A percentile compares a stretch with the other conserved stretches of the same genome.
Evolutionary conservation across 2,329 filamentous ascomycete species (phyloP).

Genomic region (Hymenoscyphus albidus): DNA sequence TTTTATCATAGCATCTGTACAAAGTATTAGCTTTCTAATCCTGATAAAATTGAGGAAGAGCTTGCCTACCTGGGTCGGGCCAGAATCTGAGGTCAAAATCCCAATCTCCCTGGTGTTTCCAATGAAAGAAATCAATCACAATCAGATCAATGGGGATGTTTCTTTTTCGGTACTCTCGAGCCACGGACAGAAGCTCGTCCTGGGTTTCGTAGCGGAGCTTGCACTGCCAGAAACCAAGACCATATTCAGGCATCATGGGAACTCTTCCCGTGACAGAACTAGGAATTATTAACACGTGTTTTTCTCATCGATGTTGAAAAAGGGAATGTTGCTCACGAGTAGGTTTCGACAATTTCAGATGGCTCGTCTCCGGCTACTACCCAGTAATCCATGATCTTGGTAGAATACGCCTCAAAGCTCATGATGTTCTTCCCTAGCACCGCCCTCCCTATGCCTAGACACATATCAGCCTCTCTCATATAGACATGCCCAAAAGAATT

Average conservation of each 20-base stretch:
- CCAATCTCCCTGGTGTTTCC: constrained; percentile 65
- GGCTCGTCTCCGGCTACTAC: constrained; percentile 55
- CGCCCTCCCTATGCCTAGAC: constrained; percentile 49
- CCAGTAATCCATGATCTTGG: constrained; percentile 60
- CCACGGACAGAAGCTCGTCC: constrained; percentile 57
- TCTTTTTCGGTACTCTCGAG: constrained; percentile 54
- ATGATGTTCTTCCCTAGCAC: constrained; percentile 59
- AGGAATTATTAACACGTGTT: no score
- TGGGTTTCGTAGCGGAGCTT: constrained; percentile 64
- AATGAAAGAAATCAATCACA: constrained; percentile 67
- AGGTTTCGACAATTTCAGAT: constrained; percentile 52
- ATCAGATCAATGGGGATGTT: constrained; percentile 59
- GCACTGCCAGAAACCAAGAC: constrained; percentile 66
- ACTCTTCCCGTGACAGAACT: not conserved
- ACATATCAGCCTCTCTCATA: no score
- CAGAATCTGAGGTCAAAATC: constrained; percentile 60
- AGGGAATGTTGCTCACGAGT: constrained; percentile 36
- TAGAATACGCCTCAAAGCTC: constrained; percentile 58
- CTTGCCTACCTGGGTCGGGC: constrained; percentile 51
- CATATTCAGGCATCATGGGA: constrained; percentile 60
- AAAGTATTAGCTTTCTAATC: not conserved
- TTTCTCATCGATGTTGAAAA: no score
- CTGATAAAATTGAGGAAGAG: not conserved
- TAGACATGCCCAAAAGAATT: no score
- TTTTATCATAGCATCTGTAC: constrained; percentile 54